These are phyloP conservation scores for Phytophthora agathidicida DNA, from an alignment of 352 stramenopile species.

Conservation along the genomic window DNA sequence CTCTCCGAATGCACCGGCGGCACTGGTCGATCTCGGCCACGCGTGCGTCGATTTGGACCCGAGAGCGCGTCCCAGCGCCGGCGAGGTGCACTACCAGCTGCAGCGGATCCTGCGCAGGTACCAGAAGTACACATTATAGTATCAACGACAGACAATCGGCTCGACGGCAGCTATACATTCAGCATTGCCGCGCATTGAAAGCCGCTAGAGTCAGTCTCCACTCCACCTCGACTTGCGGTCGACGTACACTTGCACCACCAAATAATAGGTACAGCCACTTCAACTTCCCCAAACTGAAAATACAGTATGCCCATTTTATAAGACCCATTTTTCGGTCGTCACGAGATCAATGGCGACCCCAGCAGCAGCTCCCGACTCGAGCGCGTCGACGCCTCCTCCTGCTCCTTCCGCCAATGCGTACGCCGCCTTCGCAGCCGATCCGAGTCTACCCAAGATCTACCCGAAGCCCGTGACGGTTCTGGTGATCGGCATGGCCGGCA, in stretches of 20 bases:
- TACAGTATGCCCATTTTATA: background rate
- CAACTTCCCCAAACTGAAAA: constrained; percentile 5
- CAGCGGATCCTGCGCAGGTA: constrained; percentile 37
- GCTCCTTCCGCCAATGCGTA: constrained; percentile 17
- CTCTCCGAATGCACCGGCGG: constrained; percentile 24
- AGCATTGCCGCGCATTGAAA: background rate
- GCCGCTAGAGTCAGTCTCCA: background rate
- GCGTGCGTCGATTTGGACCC: constrained; percentile 37
- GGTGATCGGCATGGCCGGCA: constrained; percentile 97
- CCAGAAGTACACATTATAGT: constrained; percentile 40
- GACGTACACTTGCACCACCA: constrained; percentile 1
- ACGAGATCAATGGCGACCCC: constrained; percentile 35
- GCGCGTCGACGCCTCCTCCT: constrained; percentile 14
- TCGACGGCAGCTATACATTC: background rate
- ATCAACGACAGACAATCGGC: too few relatives aligned
- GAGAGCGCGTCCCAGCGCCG: constrained; percentile 21
- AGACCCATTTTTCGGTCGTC: constrained; percentile 16
- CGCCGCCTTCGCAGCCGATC: constrained; percentile 21
- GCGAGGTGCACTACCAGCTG: constrained; percentile 40
- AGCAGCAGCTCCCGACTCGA: constrained; percentile 2
- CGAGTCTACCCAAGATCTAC: constrained; percentile 56
- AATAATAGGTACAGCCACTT: constrained; percentile 16
- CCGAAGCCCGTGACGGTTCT: constrained; percentile 78
- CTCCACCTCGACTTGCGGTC: constrained; percentile 10
- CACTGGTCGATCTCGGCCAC: constrained; percentile 26